phyloP scores from a whole-genome alignment of 1,284 basidiomycete species.

The Ceratobasidium sp. region DNA sequence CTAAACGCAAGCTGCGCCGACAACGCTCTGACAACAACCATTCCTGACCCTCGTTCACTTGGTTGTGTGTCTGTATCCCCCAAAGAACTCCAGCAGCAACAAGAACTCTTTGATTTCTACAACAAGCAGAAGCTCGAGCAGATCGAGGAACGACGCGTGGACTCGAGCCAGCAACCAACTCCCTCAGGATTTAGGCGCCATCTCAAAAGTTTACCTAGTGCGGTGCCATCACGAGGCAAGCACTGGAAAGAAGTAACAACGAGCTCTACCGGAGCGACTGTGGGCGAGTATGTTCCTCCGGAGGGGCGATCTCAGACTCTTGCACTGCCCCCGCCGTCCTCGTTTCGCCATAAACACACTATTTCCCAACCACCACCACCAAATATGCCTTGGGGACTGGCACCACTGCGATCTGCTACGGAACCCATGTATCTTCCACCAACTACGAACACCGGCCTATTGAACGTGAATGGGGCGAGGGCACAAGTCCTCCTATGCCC shows the following conservation, averaged over 20 bases:
- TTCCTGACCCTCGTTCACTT: background rate
- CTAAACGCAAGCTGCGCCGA: background rate
- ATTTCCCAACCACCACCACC: background rate
- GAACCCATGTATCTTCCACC: background rate
- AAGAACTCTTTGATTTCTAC: background rate
- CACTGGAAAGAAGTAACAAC: background rate
- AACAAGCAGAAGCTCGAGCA: background rate
- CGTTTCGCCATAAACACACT: background rate
- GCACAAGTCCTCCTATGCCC: too few relatives aligned
- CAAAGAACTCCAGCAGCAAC: slow-evolving; percentile 4
- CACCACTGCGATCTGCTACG: background rate
- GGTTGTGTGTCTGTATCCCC: background rate
- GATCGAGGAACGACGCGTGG: background rate
- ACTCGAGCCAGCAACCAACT: background rate
- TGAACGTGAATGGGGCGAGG: slow-evolving; percentile 8
- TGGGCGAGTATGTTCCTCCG: background rate
- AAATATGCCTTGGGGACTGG: background rate
- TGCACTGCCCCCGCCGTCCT: background rate
- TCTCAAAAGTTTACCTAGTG: background rate
- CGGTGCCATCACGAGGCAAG: background rate
- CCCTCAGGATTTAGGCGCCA: background rate
- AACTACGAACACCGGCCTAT: background rate
- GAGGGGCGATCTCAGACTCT: background rate
- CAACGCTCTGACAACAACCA: background rate
- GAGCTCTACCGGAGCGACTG: slow-evolving; percentile 7